A percentile compares a stretch with the other conserved stretches of the same genome.
phyloP scores from a whole-genome alignment of 2,329 filamentous ascomycete genomes.

The Alternaria sp. region DNA sequence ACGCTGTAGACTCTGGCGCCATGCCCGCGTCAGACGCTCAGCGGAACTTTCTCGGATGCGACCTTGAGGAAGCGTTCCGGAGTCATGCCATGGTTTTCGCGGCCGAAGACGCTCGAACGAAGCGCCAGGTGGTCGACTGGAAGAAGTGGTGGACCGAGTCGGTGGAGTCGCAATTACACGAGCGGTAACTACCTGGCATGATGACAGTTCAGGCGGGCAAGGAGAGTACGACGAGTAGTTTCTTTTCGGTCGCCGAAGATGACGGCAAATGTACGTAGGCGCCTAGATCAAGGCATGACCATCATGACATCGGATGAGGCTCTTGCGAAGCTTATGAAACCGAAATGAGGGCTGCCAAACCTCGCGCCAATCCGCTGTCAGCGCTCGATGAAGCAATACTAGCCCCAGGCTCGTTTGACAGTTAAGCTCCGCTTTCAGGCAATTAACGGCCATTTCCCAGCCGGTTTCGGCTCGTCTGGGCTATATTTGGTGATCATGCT shows the following conservation, averaged over 20 bases:
- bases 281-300: conserved; percentile 35
- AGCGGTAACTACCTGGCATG: conserved; percentile 16
- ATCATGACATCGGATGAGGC: conserved; percentile 25
- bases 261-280: conserved; percentile 25
- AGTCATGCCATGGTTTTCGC: conserved; percentile 95
- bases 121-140: conserved; percentile 76
- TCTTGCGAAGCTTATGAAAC: conserved; percentile 21
- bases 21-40: conserved; percentile 75
- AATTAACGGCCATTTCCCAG: conserved; percentile 39
- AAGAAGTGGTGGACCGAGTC: conserved; percentile 73
- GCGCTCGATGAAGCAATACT: conserved; percentile 22
- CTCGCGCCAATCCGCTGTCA: conserved; percentile 20
- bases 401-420: conserved; percentile 28
- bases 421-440: conserved; percentile 23
- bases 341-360: conserved; percentile 20
- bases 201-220: conserved; percentile 1
- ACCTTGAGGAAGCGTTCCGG: conserved; percentile 82
- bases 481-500: conserved; percentile 42
- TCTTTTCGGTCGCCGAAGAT: conserved; percentile 9
- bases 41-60: conserved; percentile 76
- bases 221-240: background rate
- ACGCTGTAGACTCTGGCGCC: conserved; percentile 74
- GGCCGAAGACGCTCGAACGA: conserved; percentile 81
- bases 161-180: conserved; percentile 49
- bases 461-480: conserved; percentile 34